Evolutionary conservation across 2,329 filamentous ascomycete species (phyloP).

Genomic region (Botrytis aclada): DNA sequence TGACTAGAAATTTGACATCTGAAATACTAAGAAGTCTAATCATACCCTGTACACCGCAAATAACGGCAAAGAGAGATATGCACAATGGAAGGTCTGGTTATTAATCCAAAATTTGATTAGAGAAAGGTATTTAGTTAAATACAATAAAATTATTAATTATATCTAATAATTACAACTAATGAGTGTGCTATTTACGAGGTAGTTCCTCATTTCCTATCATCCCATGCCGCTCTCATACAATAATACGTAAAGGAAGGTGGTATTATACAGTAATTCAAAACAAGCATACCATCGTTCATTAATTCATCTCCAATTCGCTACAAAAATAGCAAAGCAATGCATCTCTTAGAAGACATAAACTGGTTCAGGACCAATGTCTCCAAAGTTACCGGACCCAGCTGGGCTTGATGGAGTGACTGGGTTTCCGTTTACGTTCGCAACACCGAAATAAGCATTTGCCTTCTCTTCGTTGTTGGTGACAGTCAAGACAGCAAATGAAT

Average conservation of each 20-base stretch:
- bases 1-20: fast-evolving
- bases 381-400: background rate
- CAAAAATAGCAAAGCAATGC: background rate
- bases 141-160: background rate
- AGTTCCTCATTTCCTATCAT: background rate
- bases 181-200: background rate
- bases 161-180: background rate
- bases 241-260: background rate
- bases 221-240: background rate
- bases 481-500: background rate
- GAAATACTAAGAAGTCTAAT: background rate
- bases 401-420: background rate
- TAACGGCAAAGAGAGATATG: background rate
- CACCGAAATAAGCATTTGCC: background rate
- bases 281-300: background rate
- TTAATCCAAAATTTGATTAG: background rate
- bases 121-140: background rate
- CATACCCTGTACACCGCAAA: background rate
- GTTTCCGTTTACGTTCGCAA: background rate
- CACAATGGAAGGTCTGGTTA: background rate
- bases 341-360: constrained; percentile 3
- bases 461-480: constrained; percentile 1
- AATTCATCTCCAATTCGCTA: background rate
- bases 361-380: background rate
- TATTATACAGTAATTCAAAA: background rate